These are phyloP conservation scores for Cladorrhinum sp. DNA, from an alignment of 2,329 filamentous ascomycete genomes.

Conservation along the genomic window DNA sequence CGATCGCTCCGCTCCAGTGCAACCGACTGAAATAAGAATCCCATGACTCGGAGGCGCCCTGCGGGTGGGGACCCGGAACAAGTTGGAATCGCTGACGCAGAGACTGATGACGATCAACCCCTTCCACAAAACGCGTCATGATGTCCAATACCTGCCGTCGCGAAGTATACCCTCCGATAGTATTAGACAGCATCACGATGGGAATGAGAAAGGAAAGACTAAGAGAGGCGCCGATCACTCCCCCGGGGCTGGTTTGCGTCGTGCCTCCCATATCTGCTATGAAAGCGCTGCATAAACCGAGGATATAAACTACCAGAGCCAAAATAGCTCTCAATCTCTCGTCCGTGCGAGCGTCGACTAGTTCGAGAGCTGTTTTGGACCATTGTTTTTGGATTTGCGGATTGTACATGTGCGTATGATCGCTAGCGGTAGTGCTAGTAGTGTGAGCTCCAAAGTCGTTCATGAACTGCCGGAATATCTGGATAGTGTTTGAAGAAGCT, in stretches of 20 bases:
- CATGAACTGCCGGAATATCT: background rate
- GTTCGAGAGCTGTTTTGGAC: background rate
- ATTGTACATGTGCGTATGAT: too few species aligned
- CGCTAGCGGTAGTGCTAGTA: too few species aligned
- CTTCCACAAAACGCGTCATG: background rate
- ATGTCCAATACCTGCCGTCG: background rate
- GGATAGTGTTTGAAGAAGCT: background rate
- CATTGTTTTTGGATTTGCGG: background rate
- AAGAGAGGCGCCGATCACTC: conserved; percentile 2
- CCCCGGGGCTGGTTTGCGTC: background rate
- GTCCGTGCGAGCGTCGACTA: conserved; percentile 2
- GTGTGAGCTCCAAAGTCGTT: background rate
- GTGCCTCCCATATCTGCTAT: background rate
- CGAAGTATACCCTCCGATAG: conserved; percentile 5
- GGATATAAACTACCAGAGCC: conserved; percentile 3
- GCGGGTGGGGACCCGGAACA: background rate
- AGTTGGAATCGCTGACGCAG: background rate
- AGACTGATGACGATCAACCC: background rate
- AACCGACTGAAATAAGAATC: conserved; percentile 2
- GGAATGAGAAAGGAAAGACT: conserved; percentile 10
- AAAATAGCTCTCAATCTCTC: background rate
- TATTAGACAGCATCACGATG: conserved; percentile 3
- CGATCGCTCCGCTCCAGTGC: conserved; percentile 2
- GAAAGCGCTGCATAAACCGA: background rate
- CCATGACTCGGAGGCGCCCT: background rate